Base-by-base conservation (phyloP, 2,329 filamentous ascomycete genomes). In the Xylariaceae sp. region DNA sequence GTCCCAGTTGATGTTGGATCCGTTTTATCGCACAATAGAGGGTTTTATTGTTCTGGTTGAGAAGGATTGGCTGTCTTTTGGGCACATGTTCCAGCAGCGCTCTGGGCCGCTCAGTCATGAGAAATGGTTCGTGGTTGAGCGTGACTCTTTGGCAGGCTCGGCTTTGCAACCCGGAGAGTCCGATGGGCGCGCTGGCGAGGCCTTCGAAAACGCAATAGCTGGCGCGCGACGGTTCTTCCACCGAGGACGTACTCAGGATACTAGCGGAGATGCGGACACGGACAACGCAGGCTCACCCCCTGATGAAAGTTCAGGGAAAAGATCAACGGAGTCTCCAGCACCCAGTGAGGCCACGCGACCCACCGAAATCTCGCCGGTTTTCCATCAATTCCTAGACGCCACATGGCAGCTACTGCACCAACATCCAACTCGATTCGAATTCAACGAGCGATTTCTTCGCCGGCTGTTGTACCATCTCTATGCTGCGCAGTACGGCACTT, bases 51-150 rank as follows among this genome's bases (percentile, higher is more conserved):
- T 96, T 2, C 78, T 99, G 5, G 83, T 99, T 2, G 94, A 99
- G 74, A 99, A 99, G 73, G 94, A 99, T 71, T 99, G 94, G 90
- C 77, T 99, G 10, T 94, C 93, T 0, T 99, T 97, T 75, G 94
- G 94, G 1, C 93, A 99, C 74, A 97, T 96, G 88, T 99, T 99
- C 75, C 86, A 92, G 57, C 86, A 96, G 68, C 87, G 94, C n/a
- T 90, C 90, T 11, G 94, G 94, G 2, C 89, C 89, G 67, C 76
- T 97, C 57, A 91, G 87, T 69, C 90, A 90, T 65, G 93, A 97
- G 65, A 96, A 95, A 70, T 97, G 92, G 92, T 99, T 99, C 71
- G 81, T 85, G 15, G 84, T 90, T 30, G 90, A 97, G 72, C 92
- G 88, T 67, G 93, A 97, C 73, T 82, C 75, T 75, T 88, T 80